Evolutionary conservation across 2,329 filamentous ascomycete species (phyloP).

Genomic region (Aspergillus sp.): DNA sequence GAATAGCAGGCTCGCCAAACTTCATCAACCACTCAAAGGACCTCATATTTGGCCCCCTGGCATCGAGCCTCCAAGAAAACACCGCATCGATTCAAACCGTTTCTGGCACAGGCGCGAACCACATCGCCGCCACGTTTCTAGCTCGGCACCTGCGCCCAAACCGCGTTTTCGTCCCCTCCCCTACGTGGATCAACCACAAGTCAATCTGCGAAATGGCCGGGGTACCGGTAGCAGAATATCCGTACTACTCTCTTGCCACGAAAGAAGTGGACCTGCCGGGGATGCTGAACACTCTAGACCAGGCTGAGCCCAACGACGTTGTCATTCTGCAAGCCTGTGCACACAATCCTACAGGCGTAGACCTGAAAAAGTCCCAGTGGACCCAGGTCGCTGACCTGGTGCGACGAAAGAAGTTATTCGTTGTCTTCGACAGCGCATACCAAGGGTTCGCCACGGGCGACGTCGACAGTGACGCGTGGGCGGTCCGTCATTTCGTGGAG

Average conservation of each 20-base stretch:
- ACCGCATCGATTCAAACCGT: slow-evolving; percentile 66
- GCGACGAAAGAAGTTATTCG: slow-evolving; percentile 71
- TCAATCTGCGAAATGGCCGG: slow-evolving; percentile 66
- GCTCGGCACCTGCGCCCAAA: slow-evolving; percentile 70
- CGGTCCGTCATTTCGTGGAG: slow-evolving; percentile 75
- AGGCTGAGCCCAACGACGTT: slow-evolving; percentile 73
- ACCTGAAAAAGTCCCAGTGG: slow-evolving; percentile 84
- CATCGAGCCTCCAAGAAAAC: slow-evolving; percentile 36
- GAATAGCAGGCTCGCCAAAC: slow-evolving; percentile 66
- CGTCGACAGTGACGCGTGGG: slow-evolving; percentile 70
- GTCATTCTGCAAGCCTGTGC: slow-evolving; percentile 88
- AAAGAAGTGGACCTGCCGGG: too few relatives aligned
- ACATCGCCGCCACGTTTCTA: slow-evolving; percentile 83
- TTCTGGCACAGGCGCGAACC: slow-evolving; percentile 87
- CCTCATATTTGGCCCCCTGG: slow-evolving; percentile 45
- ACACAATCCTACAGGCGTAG: slow-evolving; percentile 93
- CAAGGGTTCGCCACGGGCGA: slow-evolving; percentile 90
- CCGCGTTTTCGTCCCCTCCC: slow-evolving; percentile 80
- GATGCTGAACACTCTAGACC: slow-evolving; percentile 19
- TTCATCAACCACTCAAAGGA: too few relatives aligned
- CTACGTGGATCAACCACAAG: slow-evolving; percentile 93
- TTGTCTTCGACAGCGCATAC: slow-evolving; percentile 92
- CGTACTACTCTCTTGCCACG: slow-evolving; percentile 66
- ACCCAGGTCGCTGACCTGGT: slow-evolving; percentile 72
- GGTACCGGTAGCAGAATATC: slow-evolving; percentile 56